These are phyloP conservation scores for Echites panduratus DNA, from an alignment of 257 asterid genomes.

Conservation along the genomic window DNA sequence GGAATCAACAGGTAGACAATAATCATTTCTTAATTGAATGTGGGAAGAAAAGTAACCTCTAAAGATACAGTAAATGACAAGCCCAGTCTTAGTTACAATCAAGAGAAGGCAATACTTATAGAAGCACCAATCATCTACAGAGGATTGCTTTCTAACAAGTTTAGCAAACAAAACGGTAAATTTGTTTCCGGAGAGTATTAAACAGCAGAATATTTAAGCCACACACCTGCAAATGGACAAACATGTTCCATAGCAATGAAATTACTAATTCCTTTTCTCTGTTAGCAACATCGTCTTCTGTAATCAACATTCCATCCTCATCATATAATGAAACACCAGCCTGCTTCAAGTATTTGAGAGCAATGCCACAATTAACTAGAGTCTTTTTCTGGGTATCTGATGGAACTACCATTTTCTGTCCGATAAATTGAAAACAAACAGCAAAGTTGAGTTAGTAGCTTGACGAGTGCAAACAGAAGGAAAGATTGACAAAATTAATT, in stretches of 20 bases:
- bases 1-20: constrained; percentile 7
- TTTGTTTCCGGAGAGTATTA: background rate
- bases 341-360: constrained; percentile 65
- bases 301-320: constrained; percentile 68
- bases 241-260: constrained; percentile 84
- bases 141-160: background rate
- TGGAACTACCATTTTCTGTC: constrained; percentile 81
- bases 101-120: background rate
- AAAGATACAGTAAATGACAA: background rate
- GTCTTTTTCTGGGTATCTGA: constrained; percentile 75
- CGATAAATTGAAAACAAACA: constrained; percentile 19
- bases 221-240: constrained; percentile 84
- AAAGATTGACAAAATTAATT: background rate
- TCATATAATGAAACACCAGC: constrained; percentile 60
- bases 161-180: background rate
- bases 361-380: constrained; percentile 66
- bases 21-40: background rate
- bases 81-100: background rate
- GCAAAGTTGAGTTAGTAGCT: background rate
- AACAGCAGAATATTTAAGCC: background rate
- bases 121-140: background rate
- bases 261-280: constrained; percentile 81
- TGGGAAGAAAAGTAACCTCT: background rate
- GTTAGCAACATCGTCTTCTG: constrained; percentile 64
- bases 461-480: background rate